phyloP scores from a whole-genome alignment of 2,329 filamentous ascomycete genomes.

The Colletotrichum cordylinicola region DNA sequence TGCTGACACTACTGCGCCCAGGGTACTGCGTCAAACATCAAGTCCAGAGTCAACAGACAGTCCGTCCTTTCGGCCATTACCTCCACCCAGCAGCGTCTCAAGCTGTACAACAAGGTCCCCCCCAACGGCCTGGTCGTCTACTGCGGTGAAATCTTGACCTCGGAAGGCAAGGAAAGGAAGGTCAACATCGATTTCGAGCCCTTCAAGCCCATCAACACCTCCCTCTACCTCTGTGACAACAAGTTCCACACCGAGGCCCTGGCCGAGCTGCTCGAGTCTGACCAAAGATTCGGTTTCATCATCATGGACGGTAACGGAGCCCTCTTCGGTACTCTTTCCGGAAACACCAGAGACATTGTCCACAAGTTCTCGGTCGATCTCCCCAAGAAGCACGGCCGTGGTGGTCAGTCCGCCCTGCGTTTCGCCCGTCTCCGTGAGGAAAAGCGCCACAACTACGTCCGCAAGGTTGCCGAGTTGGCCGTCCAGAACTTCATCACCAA shows the following conservation, averaged over 20 bases:
- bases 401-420: conserved; percentile 99
- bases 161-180: conserved; percentile 98
- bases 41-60: conserved; percentile 98
- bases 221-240: conserved; percentile 99
- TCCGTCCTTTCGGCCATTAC: conserved; percentile 98
- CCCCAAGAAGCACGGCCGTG: conserved; percentile 99
- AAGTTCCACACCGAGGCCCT: conserved; percentile 99
- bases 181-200: conserved; percentile 99
- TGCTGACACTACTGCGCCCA: conserved; percentile 42
- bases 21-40: conserved; percentile 99
- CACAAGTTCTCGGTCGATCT: conserved; percentile 99
- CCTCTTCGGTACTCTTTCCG: conserved; percentile 94
- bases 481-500: conserved; percentile 99
- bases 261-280: conserved; percentile 95
- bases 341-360: conserved; percentile 94
- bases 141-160: conserved; percentile 99
- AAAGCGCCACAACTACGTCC: conserved; percentile 99
- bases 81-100: conserved; percentile 97
- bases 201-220: conserved; percentile 99
- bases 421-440: conserved; percentile 99
- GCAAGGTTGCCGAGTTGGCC: conserved; percentile 96
- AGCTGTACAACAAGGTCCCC: conserved; percentile 98
- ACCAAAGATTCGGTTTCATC: conserved; percentile 99
- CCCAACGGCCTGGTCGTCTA: conserved; percentile 98
- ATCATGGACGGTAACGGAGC: conserved; percentile 99